Base-by-base conservation (phyloP, 108 stramenopile genomes). In the Cyclotella choctawhatcheeana region DNA sequence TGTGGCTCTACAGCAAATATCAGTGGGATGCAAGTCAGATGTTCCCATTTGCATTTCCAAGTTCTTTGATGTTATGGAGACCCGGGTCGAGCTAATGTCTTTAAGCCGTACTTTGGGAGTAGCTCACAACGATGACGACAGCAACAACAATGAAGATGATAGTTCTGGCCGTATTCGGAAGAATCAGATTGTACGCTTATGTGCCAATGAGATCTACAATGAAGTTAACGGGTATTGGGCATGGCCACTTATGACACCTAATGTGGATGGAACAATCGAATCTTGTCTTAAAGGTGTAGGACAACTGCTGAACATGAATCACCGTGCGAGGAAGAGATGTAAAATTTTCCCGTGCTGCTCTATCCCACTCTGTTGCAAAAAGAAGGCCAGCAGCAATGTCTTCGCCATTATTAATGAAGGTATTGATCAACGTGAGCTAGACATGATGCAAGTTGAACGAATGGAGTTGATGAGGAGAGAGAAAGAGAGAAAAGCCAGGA, bases 331-430 rank as follows among this genome's bases (percentile, higher is more conserved):
- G 45, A 60, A 35, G 3, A 33, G 76, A 50, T 77, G 76, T 25
- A 77, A 77, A 44, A 18, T 70, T 22, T 64, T 69, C 53, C 69
- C 69, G 3, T 77, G 76, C 22, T 77, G 69, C 59, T 47, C 76
- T 20, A 44, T 77, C 8, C 63, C 76, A 48, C 52, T 77, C 0
- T 77, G 76, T 10, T 77, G 76, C 58, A 77, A 77, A 56, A 77
- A 77, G 48, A 37, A 13, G 14, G 61, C 44, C 54, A 44, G 44
- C 22, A 56, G 53, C 56, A 77, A 77, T 44, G 64, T 77, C 12
- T 77, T 77, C 50, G 69, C 69, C 32, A 70, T 77, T 16, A 69
- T 77, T 30, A 77, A 77, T 65, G 76, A 77, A 47, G 76, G 76
- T 0, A 69, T 77, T 43, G 76, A 70, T 77, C 69, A 69, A 33